phyloP scores from a whole-genome alignment of 108 stramenopile species.

The Fistulifera pelliculosa region DNA sequence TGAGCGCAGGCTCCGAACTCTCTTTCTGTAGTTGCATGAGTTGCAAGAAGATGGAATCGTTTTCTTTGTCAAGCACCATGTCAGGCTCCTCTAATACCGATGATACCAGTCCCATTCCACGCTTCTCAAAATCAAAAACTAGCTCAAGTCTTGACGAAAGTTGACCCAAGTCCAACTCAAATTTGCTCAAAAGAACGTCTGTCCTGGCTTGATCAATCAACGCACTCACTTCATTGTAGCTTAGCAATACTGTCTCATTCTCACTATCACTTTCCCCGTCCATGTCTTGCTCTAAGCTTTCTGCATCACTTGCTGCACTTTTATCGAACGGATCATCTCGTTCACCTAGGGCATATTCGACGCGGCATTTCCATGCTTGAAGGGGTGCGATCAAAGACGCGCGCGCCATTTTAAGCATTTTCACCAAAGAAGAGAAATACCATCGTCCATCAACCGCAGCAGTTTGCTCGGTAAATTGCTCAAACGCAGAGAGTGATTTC shows the following conservation, averaged over 20 bases:
- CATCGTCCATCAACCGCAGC: neutral
- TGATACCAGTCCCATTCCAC: slow-evolving; percentile 29
- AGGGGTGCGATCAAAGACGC: slow-evolving; percentile 4
- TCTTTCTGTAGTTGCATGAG: slow-evolving; percentile 7
- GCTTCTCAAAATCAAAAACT: slow-evolving; percentile 32
- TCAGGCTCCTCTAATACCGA: slow-evolving; percentile 15
- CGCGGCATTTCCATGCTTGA: slow-evolving; percentile 17
- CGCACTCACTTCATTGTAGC: slow-evolving; percentile 35
- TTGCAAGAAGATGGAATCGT: slow-evolving; percentile 33
- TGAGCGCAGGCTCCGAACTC: slow-evolving; percentile 15
- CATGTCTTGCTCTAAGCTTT: slow-evolving; percentile 3
- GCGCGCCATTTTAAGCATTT: slow-evolving; percentile 10
- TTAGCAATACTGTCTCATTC: slow-evolving; percentile 20
- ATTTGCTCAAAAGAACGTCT: slow-evolving; percentile 20
- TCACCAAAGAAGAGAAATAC: slow-evolving; percentile 11
- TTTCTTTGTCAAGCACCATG: neutral
- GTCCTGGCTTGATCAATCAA: slow-evolving; percentile 15
- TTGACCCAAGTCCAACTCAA: slow-evolving; percentile 15
- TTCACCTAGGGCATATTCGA: slow-evolving; percentile 11
- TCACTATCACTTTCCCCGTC: slow-evolving; percentile 24
- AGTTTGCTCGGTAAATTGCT: neutral
- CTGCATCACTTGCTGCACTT: neutral
- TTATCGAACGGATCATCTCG: slow-evolving; percentile 11
- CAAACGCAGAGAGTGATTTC: slow-evolving; percentile 10
- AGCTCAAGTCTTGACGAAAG: slow-evolving; percentile 27